Conservation (phyloP, 2,329 filamentous ascomycete species). For the Fusarium pseudonygamai region DNA sequence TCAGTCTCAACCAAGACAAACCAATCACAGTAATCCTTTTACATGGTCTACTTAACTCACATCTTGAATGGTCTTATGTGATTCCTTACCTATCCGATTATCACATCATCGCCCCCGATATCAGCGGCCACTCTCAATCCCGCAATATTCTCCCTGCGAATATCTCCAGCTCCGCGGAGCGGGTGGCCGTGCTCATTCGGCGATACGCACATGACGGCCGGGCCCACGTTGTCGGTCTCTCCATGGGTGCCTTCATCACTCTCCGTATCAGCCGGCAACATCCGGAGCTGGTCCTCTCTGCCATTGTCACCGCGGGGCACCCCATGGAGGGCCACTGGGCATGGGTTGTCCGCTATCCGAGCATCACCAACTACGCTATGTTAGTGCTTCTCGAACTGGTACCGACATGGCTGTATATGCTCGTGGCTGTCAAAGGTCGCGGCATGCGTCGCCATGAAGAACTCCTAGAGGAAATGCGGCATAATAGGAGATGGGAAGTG, state of each 20-base stretch:
- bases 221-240: slow-evolving; percentile 54
- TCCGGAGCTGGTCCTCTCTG: slow-evolving; percentile 48
- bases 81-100: slow-evolving; percentile 49
- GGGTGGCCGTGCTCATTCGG: slow-evolving; percentile 49
- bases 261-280: slow-evolving; percentile 46
- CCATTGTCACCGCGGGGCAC: slow-evolving; percentile 49
- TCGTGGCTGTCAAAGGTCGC: slow-evolving; percentile 34
- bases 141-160: slow-evolving; percentile 45
- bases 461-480: slow-evolving; percentile 47
- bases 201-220: slow-evolving; percentile 47
- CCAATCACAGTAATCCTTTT: slow-evolving; percentile 46
- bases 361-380: slow-evolving; percentile 41
- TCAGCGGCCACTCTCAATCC: slow-evolving; percentile 53
- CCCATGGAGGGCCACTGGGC: slow-evolving; percentile 42
- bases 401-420: slow-evolving; percentile 44
- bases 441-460: slow-evolving; percentile 45
- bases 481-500: slow-evolving; percentile 45
- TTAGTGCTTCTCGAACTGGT: slow-evolving; percentile 42
- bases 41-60: slow-evolving; percentile 47
- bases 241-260: slow-evolving; percentile 52
- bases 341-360: slow-evolving; percentile 42
- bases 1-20: slow-evolving; percentile 44
- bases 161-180: slow-evolving; percentile 44
- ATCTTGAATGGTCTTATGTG: slow-evolving; percentile 49
- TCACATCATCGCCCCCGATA: slow-evolving; percentile 52